Conservation (phyloP, 176 grass and related monocot genomes). For the Hsuehochloa calcarea region DNA sequence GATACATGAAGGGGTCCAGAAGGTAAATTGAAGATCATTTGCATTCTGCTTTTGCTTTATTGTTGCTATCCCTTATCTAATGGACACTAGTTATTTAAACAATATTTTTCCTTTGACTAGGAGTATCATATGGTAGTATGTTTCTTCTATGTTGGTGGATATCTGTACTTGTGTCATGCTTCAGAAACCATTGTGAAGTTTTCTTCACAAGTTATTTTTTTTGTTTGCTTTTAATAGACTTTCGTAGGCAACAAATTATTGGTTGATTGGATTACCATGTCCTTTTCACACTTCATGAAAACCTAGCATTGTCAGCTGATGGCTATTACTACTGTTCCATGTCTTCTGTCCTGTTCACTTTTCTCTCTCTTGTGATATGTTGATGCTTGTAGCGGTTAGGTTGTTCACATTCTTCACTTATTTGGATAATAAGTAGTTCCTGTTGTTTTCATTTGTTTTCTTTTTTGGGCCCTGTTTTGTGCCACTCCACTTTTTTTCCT, state of each 20-base stretch:
- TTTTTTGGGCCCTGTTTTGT: not conserved
- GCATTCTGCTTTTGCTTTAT: slow-evolving; percentile 9
- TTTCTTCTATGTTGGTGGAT: not conserved
- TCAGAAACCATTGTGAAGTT: slow-evolving; percentile 4
- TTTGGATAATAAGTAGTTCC: slow-evolving; percentile 14
- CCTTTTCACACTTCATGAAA: not conserved
- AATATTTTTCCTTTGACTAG: not conserved
- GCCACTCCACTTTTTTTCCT: slow-evolving; percentile 26
- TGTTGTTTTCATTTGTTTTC: not conserved
- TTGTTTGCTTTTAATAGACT: not conserved
- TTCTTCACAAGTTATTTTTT: slow-evolving; percentile 12
- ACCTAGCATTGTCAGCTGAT: not conserved
- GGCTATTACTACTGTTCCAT: not conserved
- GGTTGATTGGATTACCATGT: not conserved
- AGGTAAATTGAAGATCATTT: slow-evolving; percentile 54
- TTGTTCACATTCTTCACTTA: slow-evolving; percentile 23
- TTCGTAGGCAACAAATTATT: not conserved
- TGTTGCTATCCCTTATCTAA: not conserved
- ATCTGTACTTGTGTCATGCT: not conserved
- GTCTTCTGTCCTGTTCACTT: slow-evolving; percentile 3
- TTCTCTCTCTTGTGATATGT: slow-evolving; percentile 2
- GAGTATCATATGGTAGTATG: not conserved
- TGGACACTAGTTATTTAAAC: slow-evolving; percentile 4
- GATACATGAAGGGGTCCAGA: slow-evolving; percentile 97
- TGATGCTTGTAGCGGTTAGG: slow-evolving; percentile 2